Base-by-base conservation (phyloP, 306 rosid species). In the Vigna mungo region DNA sequence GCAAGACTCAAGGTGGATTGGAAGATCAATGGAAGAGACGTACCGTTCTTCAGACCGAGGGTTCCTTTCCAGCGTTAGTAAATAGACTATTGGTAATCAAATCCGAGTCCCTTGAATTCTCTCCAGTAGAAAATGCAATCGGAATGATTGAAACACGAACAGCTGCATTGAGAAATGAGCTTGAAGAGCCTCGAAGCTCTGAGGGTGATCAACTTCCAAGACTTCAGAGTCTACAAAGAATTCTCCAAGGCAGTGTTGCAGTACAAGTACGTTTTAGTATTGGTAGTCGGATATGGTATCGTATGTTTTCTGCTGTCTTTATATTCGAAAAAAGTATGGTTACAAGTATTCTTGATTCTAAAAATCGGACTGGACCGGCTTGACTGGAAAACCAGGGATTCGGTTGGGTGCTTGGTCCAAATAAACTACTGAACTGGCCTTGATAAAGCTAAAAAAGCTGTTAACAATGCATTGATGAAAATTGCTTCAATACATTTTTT, bases 1-100 rank as follows among this genome's bases (percentile, higher is more conserved):
- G 98, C 81, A 95, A 92, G 87, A 95, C 84, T 75, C 98, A 95
- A 79, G 98, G 97, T 63, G 98, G 98, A 47, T 73, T 95, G 81
- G 98, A 95, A 88, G 98, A 95, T 80, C 98, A 95, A 71, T 95
- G 98, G 98, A 95, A 95, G 85, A 88, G 98, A 44, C 94, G 98
- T 72, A 82, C 88, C 15, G 98, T 95, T 78, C 96, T 95, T 83
- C 97, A 90, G 90, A 95, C 98, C 0, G 93, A 87, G 84, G 98
- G 97, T 41, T 95, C 98, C 65, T 95, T 95, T 83, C 98, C 97
- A n/a, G 97, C 98, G 68, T 89, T 95, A 55, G 97, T 95, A 75
- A 95, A 92, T 83, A 88, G 98, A 91, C 85, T 95, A n/a, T 62
- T 85, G 77, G 97, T 95, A 27, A 90, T 39, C 46, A 95, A 95